Evolutionary conservation across 2,329 filamentous ascomycete species (phyloP), one percentile per base, ranked within the genome.

Genomic region (Neoscytalidium dimidiatum): DNA sequence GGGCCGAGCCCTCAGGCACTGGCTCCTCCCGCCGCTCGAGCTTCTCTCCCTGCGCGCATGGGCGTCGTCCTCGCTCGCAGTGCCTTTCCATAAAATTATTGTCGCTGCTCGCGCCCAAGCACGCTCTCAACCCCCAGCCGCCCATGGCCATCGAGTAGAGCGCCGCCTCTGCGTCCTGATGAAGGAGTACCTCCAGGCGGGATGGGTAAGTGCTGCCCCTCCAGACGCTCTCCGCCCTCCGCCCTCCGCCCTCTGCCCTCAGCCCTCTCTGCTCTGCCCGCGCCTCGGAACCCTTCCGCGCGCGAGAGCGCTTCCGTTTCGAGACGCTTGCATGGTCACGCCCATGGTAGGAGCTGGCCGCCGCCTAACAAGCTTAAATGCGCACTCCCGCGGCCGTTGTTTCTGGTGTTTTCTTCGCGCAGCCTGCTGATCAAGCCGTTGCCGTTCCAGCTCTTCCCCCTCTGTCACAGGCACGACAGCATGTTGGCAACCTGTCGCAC

Each of bases 381-480:
- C 33, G 14, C 44, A 7, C 4, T 38, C 21, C 49, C 19, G 52
- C 52, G 11, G 35, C 43, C 31, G 43, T 53, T 62, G 31, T 48
- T 66, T 44, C 58, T 58, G 61, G 52, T 63, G 52, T 68, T 44
- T 41, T 62, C 67, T 65, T 62, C 69, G 67, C 43, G 58, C 56
- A 61, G 60, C 67, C 68, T 70, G 74, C 75, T 77, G 71, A 77
- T 73, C 66, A 52, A 43, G 53, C 56, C 63, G 33, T 35, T 48
- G 43, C 46, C 65, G 48, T 67, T 69, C 69, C 74, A 78, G 77
- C 77, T 73, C 74, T 75, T 72, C 73, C 73, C 67, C 72, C 73
- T 70, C 75, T 75, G 70, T 71, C 76, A 71, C 74, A 78, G 72
- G 71, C 74, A 70, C 74, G 74, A 74, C 75, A 72, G 67, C 69